Evolutionary conservation across 2,329 filamentous ascomycete genomes (phyloP), one percentile per base, ranked within the genome.

Genomic region (Aspergillus sp.): DNA sequence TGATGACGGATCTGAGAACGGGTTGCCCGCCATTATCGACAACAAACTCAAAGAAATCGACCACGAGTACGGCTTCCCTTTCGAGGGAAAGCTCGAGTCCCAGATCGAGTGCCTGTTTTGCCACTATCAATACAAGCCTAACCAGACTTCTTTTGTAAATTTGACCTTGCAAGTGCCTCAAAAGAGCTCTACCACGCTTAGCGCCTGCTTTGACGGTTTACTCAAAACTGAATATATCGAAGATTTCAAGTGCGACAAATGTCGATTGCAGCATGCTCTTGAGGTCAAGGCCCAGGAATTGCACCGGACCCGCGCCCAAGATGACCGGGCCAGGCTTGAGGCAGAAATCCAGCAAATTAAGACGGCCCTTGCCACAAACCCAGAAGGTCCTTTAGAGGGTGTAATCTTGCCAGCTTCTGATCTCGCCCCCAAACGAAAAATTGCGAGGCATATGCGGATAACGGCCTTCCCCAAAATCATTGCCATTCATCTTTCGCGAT

Each of bases 171-270:
- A 92, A 69, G 95, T 99, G 3, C 95, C 95, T 0, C 91, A 95
- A 73, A 86, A 89, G 63, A 87, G 84, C 54, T 90, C 91, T 2
- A 93, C 93, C 0, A 89, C 91, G 0, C 83, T 99, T 15, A 92
- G 90, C 71, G 84, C 88, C 8, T 99, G 95, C 76, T 95, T 99
- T 69, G 95, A 99, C 70, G 91, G 91, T 43, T 89, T 97, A 76
- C 89, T 99, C 67, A 97, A 97, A 78, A 92, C 91, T 0, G 95
- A 99, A 76, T 90, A 92, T 73, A 97, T 99, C 66, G 94, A 98
- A 64, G 95, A 97, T 74, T 99, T 96, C 81, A 93, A 91, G 68
- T 99, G 95, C 79, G 95, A 97, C 70, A 91, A 88, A 77, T 99
- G 95, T 72, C 87, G 92, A 21, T 82, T 99, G n/a, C 78, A 91